Conservation (phyloP, 495 filamentous ascomycete species). For the Penicillium longicatenatum region DNA sequence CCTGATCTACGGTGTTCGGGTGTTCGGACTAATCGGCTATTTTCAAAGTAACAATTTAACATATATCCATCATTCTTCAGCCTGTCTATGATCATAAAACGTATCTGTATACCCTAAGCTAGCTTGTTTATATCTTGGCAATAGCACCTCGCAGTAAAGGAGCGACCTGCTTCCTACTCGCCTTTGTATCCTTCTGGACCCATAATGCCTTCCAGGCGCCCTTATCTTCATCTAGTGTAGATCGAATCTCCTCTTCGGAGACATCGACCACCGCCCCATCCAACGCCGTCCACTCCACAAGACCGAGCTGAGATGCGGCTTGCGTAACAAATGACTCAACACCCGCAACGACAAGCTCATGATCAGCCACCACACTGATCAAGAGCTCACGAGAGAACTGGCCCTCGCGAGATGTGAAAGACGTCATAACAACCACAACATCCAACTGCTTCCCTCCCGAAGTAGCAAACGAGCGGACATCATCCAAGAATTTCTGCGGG, state of each 20-base stretch:
- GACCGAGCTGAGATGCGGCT: constrained; percentile 49
- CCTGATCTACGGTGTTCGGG: constrained; percentile 15
- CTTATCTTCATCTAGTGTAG: constrained; percentile 21
- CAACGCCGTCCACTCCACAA: constrained; percentile 57
- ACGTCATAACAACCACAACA: constrained; percentile 78
- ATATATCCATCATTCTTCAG: neutral
- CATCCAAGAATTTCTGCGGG: constrained; percentile 47
- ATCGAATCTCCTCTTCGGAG: constrained; percentile 38
- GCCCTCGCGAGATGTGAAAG: constrained; percentile 47
- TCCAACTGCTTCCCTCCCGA: constrained; percentile 55
- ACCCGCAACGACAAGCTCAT: constrained; percentile 43
- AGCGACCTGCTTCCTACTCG: constrained; percentile 88
- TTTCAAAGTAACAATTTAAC: constrained; percentile 4
- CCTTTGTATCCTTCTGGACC: constrained; percentile 64
- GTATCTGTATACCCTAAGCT: neutral
- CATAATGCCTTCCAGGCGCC: constrained; percentile 53
- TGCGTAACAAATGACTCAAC: constrained; percentile 55
- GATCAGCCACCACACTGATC: constrained; percentile 57
- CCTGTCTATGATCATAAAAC: neutral
- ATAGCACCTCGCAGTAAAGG: constrained; percentile 75
- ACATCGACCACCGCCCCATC: constrained; percentile 40
- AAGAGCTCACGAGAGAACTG: constrained; percentile 74
- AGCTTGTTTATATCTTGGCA: constrained; percentile 29
- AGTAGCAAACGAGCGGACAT: constrained; percentile 53
- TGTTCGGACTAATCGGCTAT: constrained; percentile 12